These are phyloP conservation scores for Globisporangium sylvaticum DNA, from an alignment of 352 stramenopile genomes.

Conservation along the genomic window DNA sequence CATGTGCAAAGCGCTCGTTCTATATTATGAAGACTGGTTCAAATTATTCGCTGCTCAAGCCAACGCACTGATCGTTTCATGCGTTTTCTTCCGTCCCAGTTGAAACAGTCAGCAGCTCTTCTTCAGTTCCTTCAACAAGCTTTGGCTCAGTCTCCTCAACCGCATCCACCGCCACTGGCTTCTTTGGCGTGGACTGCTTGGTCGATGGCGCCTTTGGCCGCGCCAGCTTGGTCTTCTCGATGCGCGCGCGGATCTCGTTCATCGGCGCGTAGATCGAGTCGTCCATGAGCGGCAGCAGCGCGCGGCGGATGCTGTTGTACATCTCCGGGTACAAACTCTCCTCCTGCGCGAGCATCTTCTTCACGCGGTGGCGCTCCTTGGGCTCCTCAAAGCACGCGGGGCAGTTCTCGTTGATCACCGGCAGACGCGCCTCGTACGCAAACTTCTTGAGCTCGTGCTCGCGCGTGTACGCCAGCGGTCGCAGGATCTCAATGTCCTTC, in stretches of 20 bases:
- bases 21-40: not conserved
- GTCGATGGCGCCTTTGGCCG: constrained; percentile 31
- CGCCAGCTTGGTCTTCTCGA: constrained; percentile 50
- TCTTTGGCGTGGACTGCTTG: constrained; percentile 19
- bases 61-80: not conserved
- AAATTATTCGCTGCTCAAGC: not conserved
- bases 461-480: constrained; percentile 94
- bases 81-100: not conserved
- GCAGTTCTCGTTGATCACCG: constrained; percentile 99
- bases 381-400: constrained; percentile 98
- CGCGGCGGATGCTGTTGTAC: constrained; percentile 66
- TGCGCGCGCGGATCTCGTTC: constrained; percentile 42
- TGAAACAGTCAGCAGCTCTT: not conserved
- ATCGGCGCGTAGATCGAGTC: constrained; percentile 60
- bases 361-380: constrained; percentile 96
- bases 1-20: not conserved
- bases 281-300: constrained; percentile 82
- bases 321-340: constrained; percentile 91
- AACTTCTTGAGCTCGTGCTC: constrained; percentile 91
- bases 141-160: not conserved
- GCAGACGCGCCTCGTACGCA: constrained; percentile 84
- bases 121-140: not conserved
- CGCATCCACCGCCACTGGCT: not conserved
- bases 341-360: constrained; percentile 95
- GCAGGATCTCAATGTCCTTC: constrained; percentile 93